These are phyloP conservation scores for Camellia lanceoleosa DNA, from an alignment of 148 eudicot species.

Conservation along the genomic window DNA sequence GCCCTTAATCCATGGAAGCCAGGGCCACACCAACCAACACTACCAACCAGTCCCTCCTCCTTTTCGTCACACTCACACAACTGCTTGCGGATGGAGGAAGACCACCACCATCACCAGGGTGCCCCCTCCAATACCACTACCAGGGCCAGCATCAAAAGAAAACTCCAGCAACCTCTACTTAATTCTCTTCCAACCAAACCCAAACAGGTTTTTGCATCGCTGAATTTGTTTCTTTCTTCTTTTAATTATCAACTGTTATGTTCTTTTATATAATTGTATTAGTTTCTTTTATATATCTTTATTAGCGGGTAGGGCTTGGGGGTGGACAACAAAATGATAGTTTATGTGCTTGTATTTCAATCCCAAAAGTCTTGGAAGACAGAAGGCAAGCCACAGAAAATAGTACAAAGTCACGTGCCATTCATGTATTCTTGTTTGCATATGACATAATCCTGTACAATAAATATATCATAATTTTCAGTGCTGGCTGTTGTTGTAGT, in stretches of 20 bases:
- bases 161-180: constrained; percentile 9
- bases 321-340: too few relatives aligned
- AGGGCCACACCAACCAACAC: background rate
- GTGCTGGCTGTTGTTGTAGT: too few relatives aligned
- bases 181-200: background rate
- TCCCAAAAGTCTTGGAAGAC: too few relatives aligned
- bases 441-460: too few relatives aligned
- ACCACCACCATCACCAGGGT: background rate
- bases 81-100: background rate
- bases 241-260: background rate
- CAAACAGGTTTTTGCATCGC: background rate
- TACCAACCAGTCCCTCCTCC: background rate
- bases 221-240: background rate
- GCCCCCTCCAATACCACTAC: background rate
- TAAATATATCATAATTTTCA: too few relatives aligned
- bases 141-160: constrained; percentile 25
- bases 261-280: too few relatives aligned
- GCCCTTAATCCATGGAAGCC: constrained; percentile 23
- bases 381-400: too few relatives aligned
- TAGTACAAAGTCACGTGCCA: too few relatives aligned
- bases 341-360: too few relatives aligned
- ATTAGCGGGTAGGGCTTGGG: too few relatives aligned
- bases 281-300: too few relatives aligned
- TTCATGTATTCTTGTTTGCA: too few relatives aligned
- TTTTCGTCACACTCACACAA: background rate